Percentiles rank a stretch among this genome's conserved stretches.
phyloP scores from a whole-genome alignment of 2,329 filamentous ascomycete species.

The Hypoxylon sp. region DNA sequence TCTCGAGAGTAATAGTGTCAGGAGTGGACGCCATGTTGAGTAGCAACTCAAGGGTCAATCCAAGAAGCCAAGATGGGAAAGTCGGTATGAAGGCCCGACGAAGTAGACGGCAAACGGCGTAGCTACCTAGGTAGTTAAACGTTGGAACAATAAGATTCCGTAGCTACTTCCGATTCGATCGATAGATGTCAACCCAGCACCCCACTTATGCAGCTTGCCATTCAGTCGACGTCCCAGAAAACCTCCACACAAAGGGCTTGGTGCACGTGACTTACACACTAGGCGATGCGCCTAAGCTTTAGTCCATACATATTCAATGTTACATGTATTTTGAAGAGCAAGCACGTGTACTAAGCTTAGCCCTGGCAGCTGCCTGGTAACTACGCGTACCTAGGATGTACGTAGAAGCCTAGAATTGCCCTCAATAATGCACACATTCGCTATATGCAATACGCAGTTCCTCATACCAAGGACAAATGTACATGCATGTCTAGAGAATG shows the following conservation, averaged over 20 bases:
- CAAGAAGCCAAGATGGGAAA: background rate
- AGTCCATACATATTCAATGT: too few relatives aligned
- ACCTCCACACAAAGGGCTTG: background rate
- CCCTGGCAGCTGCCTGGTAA: too few relatives aligned
- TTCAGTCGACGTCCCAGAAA: background rate
- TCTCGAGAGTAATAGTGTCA: conserved; percentile 65
- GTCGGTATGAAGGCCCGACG: background rate
- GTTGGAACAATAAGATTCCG: conserved; percentile 14
- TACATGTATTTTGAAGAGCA: too few relatives aligned
- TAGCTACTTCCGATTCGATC: conserved; percentile 6
- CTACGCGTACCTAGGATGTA: too few relatives aligned
- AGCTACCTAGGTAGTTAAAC: background rate
- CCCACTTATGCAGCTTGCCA: conserved; percentile 6
- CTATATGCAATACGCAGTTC: background rate
- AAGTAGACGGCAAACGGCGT: conserved; percentile 2
- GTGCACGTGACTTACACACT: conserved; percentile 6
- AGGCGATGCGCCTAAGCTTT: background rate
- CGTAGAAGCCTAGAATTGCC: background rate
- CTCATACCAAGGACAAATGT: background rate
- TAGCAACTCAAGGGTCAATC: background rate
- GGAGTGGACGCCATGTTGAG: conserved; percentile 52
- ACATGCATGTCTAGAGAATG: too few relatives aligned
- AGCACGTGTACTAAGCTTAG: too few relatives aligned
- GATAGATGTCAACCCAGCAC: conserved; percentile 2
- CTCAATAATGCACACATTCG: background rate